Conservation (phyloP, 768 basidiomycete genomes). For the Baorangia bicolor region DNA sequence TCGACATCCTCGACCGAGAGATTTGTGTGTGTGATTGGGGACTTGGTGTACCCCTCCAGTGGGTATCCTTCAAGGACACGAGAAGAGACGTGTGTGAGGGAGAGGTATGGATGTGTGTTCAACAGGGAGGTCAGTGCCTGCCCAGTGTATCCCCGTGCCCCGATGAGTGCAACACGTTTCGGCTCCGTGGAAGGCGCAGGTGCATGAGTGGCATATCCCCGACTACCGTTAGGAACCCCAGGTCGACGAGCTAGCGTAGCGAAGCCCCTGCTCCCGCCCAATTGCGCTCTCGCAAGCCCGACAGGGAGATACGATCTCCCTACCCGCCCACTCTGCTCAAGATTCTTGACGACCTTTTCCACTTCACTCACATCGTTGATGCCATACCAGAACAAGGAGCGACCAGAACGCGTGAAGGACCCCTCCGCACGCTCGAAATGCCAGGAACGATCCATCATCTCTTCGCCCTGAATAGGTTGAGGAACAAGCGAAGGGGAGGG, state of each 20-base stretch:
- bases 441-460: conserved; percentile 83
- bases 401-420: conserved; percentile 92
- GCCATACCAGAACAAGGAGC: conserved; percentile 97
- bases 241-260: conserved; percentile 29
- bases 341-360: conserved; percentile 74
- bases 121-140: conserved; percentile 88
- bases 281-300: conserved; percentile 17
- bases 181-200: conserved; percentile 49
- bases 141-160: conserved; percentile 95
- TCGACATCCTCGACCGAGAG: conserved; percentile 77
- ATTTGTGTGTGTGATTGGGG: conserved; percentile 72
- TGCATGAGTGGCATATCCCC: conserved; percentile 80
- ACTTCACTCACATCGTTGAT: conserved; percentile 90
- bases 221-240: conserved; percentile 44
- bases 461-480: conserved; percentile 60
- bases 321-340: conserved; percentile 79
- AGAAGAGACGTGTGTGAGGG: conserved; percentile 94
- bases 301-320: conserved; percentile 83
- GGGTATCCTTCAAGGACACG: conserved; percentile 86
- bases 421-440: conserved; percentile 99
- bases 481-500: conserved; percentile 4
- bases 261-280: conserved; percentile 22
- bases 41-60: conserved; percentile 80
- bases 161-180: conserved; percentile 94
- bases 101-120: conserved; percentile 82